Conservation (phyloP, 257 asterid genomes). For the Solanum piurae region DNA sequence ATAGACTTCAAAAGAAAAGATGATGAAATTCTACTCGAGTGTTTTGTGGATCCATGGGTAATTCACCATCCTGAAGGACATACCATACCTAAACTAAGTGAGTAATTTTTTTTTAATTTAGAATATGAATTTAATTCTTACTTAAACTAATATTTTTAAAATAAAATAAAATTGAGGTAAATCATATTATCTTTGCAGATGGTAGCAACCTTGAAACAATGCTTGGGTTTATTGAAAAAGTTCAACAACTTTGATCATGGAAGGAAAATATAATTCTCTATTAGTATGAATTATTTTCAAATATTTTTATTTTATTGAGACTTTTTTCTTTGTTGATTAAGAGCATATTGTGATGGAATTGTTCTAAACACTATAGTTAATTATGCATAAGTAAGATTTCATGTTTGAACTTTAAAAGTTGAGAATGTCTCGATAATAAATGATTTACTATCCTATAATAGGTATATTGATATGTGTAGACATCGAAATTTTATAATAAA, state of each 20-base stretch:
- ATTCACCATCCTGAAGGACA: conserved; percentile 24
- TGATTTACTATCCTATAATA: neutral
- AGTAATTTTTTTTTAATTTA: neutral
- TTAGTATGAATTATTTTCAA: neutral
- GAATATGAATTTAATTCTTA: neutral
- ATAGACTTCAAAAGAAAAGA: conserved; percentile 15
- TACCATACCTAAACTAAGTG: conserved; percentile 19
- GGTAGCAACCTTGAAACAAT: conserved; percentile 3
- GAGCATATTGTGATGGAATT: neutral
- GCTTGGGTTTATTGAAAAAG: conserved; percentile 1
- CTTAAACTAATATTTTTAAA: neutral
- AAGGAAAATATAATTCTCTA: neutral
- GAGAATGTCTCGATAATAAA: neutral
- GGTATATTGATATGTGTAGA: too few species aligned
- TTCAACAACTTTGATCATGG: neutral
- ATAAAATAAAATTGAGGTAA: neutral
- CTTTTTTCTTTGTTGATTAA: neutral
- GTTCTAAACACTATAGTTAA: neutral
- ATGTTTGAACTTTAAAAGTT: neutral
- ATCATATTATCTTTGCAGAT: conserved; percentile 6
- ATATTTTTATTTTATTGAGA: neutral
- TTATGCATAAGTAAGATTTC: neutral
- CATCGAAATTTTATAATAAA: too few species aligned
- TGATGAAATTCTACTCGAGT: conserved; percentile 4
- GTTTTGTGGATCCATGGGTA: conserved; percentile 22